Base-by-base conservation (phyloP, 139 green algal genomes). In the Parachlorella kessleri region DNA sequence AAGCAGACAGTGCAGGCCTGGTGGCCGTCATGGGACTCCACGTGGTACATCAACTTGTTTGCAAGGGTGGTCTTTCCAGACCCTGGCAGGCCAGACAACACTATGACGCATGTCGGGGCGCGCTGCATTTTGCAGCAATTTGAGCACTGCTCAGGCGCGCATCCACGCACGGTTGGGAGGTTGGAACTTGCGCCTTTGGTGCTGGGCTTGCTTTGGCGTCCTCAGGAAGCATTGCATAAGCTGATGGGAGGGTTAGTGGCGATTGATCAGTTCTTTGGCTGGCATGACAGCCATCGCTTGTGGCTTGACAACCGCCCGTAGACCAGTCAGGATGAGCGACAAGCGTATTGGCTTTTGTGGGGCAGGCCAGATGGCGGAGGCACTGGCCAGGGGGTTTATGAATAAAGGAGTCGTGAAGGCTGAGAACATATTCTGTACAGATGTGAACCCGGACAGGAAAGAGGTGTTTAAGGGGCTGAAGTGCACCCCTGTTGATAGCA, bases 331-430 rank as follows among this genome's bases (percentile, higher is more conserved):
- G 53, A 73, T 72, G 67, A n/a, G 84, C 0, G 76, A 89, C 63
- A 90, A 93, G 73, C 83, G 83, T 18, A 90, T 96, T 33, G 92
- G 92, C 4, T 95, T 96, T 83, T 88, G 95, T 30, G 92, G 92
- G 14, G 85, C 87, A 0, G 92, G 92, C 35, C 84, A 93, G 79
- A 98, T 98, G 95, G 95, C 95, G 0, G 95, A 98, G 83, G 95
- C 95, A 1, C 85, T 98, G 55, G 93, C 94, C 0, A 79, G 87
- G 1, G 95, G 94, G 6, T 94, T 98, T 55, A 90, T 97, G n/a
- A 77, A 87, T 37, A 85, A 87, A 38, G 88, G 88, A 5, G 81
- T 96, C 2, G 72, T 89, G 7, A 79, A 83, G 3, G 68, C 84
- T 1, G 77, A 78, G 3, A 77, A 89, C 42, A 90, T 98, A 3